Conservation (phyloP, 2,329 filamentous ascomycete genomes). For the Penicillium polonicum region DNA sequence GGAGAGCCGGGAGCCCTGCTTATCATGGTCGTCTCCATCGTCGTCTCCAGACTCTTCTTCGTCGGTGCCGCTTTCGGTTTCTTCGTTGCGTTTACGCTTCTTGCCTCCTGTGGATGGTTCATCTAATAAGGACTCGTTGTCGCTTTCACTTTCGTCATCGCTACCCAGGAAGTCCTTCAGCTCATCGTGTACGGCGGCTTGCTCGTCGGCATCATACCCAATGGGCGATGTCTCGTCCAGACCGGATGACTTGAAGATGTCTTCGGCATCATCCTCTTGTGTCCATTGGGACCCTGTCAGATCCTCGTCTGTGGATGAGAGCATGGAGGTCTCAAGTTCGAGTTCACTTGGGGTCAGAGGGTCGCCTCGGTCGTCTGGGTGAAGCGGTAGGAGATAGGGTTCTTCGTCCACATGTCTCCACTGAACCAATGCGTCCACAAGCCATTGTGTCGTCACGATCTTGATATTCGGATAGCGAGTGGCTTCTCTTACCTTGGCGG, state of each 20-base stretch:
- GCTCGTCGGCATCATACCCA: slow-evolving; percentile 62
- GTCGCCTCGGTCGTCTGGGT: slow-evolving; percentile 62
- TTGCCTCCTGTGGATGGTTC: slow-evolving; percentile 24
- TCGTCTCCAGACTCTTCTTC: slow-evolving; percentile 24
- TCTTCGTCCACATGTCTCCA: slow-evolving; percentile 80
- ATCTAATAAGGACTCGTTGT: slow-evolving; percentile 45
- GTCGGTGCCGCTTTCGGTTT: slow-evolving; percentile 23
- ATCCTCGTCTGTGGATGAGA: slow-evolving; percentile 47
- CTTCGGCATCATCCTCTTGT: slow-evolving; percentile 47
- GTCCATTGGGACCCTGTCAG: slow-evolving; percentile 49
- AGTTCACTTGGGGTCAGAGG: slow-evolving; percentile 42
- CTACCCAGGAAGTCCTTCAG: slow-evolving; percentile 67
- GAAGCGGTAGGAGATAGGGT: slow-evolving; percentile 74
- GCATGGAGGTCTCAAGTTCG: slow-evolving; percentile 48
- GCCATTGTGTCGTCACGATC: slow-evolving; percentile 90
- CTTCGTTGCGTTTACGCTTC: slow-evolving; percentile 41
- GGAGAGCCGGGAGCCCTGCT: slow-evolving; percentile 36
- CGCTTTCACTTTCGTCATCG: slow-evolving; percentile 51
- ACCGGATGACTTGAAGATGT: slow-evolving; percentile 52
- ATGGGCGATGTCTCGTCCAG: slow-evolving; percentile 51
- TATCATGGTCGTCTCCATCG: slow-evolving; percentile 42
- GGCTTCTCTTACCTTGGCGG: slow-evolving; percentile 87
- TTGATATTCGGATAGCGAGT: slow-evolving; percentile 76
- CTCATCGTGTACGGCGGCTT: slow-evolving; percentile 67
- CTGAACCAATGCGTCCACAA: slow-evolving; percentile 76